These are phyloP conservation scores for Saturnispora silvae DNA, from an alignment of 805 yeast genomes.

Conservation along the genomic window DNA sequence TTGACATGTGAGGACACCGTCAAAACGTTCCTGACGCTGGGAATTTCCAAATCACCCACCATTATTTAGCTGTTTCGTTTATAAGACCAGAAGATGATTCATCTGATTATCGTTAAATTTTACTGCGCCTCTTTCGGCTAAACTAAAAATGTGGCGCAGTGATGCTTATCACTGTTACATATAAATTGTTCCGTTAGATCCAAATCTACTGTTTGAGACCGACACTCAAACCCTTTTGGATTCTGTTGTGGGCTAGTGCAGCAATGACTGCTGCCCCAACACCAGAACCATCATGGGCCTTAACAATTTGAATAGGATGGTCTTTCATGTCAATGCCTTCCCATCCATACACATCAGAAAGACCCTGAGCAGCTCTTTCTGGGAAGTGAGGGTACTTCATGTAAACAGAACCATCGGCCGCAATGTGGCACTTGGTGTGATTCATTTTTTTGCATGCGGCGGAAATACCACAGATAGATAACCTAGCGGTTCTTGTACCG, in stretches of 20 bases:
- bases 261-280: slow-evolving; percentile 98
- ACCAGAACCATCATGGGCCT: slow-evolving; percentile 98
- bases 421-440: slow-evolving; percentile 71
- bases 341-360: slow-evolving; percentile 91
- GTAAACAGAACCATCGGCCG: slow-evolving; percentile 96
- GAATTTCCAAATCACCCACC: neutral
- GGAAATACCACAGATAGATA: slow-evolving; percentile 93
- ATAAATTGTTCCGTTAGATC: too few relatives aligned
- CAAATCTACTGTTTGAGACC: too few relatives aligned
- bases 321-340: slow-evolving; percentile 28
- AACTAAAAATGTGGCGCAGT: too few relatives aligned
- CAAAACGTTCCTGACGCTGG: slow-evolving; percentile 26
- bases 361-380: slow-evolving; percentile 84
- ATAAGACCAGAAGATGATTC: neutral
- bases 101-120: too few relatives aligned
- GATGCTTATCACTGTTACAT: too few relatives aligned
- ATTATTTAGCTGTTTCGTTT: neutral
- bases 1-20: slow-evolving; percentile 84
- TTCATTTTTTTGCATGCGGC: slow-evolving; percentile 89
- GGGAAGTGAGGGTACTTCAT: slow-evolving; percentile 91
- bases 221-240: slow-evolving; percentile 57
- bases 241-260: slow-evolving; percentile 79
- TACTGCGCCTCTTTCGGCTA: too few relatives aligned
- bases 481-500: slow-evolving; percentile 90
- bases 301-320: slow-evolving; percentile 76